Percentiles rank a stretch among this genome's conserved stretches.
These are phyloP conservation scores for Axilococcus clingmanii DNA, from an alignment of 139 green algal genomes.

Conservation along the genomic window DNA sequence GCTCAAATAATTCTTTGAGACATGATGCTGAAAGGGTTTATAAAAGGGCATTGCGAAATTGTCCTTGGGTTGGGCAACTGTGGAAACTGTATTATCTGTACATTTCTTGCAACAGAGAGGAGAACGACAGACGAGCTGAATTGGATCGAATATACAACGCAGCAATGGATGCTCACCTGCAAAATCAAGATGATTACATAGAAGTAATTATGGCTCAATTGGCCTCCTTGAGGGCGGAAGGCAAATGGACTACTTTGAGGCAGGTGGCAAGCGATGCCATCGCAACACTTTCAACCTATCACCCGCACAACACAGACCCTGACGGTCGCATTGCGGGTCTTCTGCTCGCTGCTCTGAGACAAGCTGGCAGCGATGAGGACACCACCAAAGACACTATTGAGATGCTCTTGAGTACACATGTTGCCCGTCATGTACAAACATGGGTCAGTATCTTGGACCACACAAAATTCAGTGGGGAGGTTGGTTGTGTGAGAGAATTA, in stretches of 20 bases:
- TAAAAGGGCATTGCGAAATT: slow-evolving; percentile 63
- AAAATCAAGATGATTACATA: slow-evolving; percentile 46
- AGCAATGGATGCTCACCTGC: slow-evolving; percentile 26
- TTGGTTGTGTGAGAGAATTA: too few species aligned
- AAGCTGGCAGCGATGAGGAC: too few species aligned
- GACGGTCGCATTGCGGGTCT: too few species aligned
- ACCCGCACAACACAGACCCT: too few species aligned
- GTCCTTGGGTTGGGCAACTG: slow-evolving; percentile 66
- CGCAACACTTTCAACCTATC: too few species aligned
- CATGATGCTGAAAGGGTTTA: slow-evolving; percentile 29
- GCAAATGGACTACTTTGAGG: neutral
- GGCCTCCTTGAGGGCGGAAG: slow-evolving; percentile 39
- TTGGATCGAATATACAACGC: neutral
- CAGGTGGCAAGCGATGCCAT: too few species aligned
- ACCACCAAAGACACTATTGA: too few species aligned
- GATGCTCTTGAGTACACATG: too few species aligned
- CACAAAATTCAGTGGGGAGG: too few species aligned
- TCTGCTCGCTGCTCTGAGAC: too few species aligned
- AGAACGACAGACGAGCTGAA: slow-evolving; percentile 1
- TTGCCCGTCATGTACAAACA: too few species aligned
- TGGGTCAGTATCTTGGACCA: too few species aligned
- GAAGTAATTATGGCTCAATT: slow-evolving; percentile 51
- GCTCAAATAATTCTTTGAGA: slow-evolving; percentile 29
- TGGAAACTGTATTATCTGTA: slow-evolving; percentile 47
- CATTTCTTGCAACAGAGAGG: slow-evolving; percentile 20